Base-by-base conservation (phyloP, 169 alveolate species). In the Eimeria necatrix region DNA sequence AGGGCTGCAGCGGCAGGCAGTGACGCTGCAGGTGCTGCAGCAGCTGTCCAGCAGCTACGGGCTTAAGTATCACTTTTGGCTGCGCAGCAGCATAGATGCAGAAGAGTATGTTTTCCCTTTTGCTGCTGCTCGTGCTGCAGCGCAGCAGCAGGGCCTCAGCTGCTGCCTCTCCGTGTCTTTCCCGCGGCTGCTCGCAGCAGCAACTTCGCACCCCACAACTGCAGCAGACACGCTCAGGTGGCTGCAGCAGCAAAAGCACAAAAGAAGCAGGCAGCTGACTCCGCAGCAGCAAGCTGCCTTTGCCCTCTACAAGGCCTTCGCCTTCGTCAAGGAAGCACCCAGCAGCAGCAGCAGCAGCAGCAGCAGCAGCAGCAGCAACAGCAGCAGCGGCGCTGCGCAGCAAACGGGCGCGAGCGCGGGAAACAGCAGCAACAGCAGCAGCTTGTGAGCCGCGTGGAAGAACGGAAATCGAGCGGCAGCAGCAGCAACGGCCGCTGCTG, bases 31-130 rank as follows among this genome's bases (percentile, higher is more conserved):
- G 4, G 59, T 51, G 76, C 74, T 48, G 49, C 32, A 18, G 56
- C 78, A 53, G 59, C 56, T 84, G 26, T 61, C 76, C 20, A 52
- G 60, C 3, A 59, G 53, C n/a, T 84, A 53, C 24, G 98, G 97
- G 68, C 81, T 96, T 9, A 91, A 95, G 71, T 97, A 97, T 91
- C 97, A 96, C 14, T 97, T 97, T 91, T 96, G 95, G 95, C 80
- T 97, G 84, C 95, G 94, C 51, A 97, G 95, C 71, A 95, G 96
- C 24, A 95, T 97, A 24, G 97, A 97, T 93, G 96, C 96, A 48
- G 94, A 96, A 91, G 98, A 97, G 52, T 95, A 81, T 74, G 96
- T 93, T 32, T 92, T 95, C 4, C 97, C 97, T 10, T 95, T 96
- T 95, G 88, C 83, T 18, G 78, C 94, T 20, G 87, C 93, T 70